These are phyloP conservation scores for Barbatosphaeria neglecta DNA, from an alignment of 495 filamentous ascomycete genomes.

Conservation along the genomic window DNA sequence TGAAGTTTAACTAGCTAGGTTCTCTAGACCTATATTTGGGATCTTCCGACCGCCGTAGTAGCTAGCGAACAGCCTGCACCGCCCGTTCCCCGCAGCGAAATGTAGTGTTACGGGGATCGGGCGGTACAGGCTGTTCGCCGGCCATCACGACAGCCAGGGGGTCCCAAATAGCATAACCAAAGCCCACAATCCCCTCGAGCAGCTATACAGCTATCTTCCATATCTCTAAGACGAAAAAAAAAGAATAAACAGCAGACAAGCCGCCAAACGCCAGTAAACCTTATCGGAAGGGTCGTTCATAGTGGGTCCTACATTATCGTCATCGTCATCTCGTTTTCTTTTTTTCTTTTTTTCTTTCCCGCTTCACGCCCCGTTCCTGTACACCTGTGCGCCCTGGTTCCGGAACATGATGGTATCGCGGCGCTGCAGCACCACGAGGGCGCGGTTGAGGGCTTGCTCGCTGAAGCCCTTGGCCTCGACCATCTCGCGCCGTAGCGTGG, in stretches of 20 bases:
- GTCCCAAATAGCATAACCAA: too few species aligned
- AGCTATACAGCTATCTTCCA: too few species aligned
- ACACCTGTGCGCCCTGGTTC: constrained; percentile 80
- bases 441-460: constrained; percentile 74
- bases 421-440: constrained; percentile 74
- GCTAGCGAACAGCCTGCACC: too few species aligned
- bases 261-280: not conserved
- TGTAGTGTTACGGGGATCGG: too few species aligned
- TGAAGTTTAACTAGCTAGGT: too few species aligned
- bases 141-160: too few species aligned
- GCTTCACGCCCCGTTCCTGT: constrained; percentile 48
- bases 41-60: too few species aligned
- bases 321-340: not conserved
- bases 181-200: too few species aligned
- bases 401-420: constrained; percentile 86
- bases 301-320: not conserved
- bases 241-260: not conserved
- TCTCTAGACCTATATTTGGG: too few species aligned
- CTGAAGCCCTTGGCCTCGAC: constrained; percentile 78
- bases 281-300: too few species aligned
- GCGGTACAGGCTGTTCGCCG: too few species aligned
- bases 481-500: constrained; percentile 78
- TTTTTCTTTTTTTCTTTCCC: not conserved
- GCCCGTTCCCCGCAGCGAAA: too few species aligned
- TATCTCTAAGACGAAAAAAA: not conserved